Evolutionary conservation across 23 red algal genomes (phyloP), one percentile per base, ranked within the genome.

Genomic region (Pyropia haitanensis): DNA sequence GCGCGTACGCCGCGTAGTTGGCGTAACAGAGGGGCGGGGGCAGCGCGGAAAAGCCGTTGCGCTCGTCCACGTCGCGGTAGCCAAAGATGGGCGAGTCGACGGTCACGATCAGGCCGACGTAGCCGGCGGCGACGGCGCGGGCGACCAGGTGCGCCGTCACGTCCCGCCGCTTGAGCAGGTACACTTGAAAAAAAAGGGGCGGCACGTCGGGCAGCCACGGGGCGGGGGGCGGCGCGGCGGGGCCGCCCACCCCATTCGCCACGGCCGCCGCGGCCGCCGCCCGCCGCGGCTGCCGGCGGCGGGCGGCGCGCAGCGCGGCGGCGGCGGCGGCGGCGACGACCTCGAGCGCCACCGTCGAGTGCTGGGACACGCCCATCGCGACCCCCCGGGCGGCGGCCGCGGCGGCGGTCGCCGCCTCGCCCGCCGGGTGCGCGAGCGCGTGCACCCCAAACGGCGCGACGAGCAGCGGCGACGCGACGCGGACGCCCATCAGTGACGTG

Each of bases 51-150:
- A 72, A 72, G 30, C 68, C 68, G 58, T 72, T 72, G 20, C 51
- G 14, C 13, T 32, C 51, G 29, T 72, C 68, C 2, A 58, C 58
- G 18, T 32, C 29, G 12, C 68, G 68, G 58, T 54, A 72, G 7
- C 68, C 68, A 72, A 72, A 72, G 19, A 72, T 56, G 14, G 68
- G 68, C 14, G 68, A 72, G 20, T 72, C 68, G 0, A 72, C 68
- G 3, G 68, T 72, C 20, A 72, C 51, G 0, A 72, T 59, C n/a
- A 72, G 18, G 1, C 32, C 68, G 19, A 50, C 44, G 48, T 56
- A 72, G 1, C 51, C 23, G 21, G 51, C 19, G 33, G 18, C 29
- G 31, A 59, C 51, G 10, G 68, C 68, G 23, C 68, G 15, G 28
- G 39, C 58, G 20, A 72, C 29, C 18, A 72, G 30, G 39, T 20